phyloP scores from a whole-genome alignment of 352 stramenopile genomes.

The Pythium oligandrum region DNA sequence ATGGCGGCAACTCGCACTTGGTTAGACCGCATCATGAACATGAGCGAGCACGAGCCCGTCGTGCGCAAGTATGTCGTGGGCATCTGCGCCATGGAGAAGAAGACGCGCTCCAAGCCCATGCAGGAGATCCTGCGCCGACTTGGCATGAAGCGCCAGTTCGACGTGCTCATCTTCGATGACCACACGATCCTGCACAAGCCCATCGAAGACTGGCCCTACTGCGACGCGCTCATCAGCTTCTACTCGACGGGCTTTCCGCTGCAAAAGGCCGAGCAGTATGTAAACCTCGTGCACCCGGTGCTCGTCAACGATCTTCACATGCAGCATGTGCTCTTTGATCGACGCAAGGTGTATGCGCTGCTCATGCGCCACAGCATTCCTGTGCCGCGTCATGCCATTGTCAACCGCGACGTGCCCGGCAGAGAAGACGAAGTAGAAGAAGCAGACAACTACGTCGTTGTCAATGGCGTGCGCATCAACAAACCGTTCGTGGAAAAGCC shows the following conservation, averaged over 20 bases:
- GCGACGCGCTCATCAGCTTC: constrained; percentile 98
- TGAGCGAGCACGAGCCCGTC: constrained; percentile 7
- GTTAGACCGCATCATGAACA: too few species aligned
- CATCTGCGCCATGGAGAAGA: constrained; percentile 99
- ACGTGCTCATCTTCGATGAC: constrained; percentile 98
- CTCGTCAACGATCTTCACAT: constrained; percentile 98
- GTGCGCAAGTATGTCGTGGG: constrained; percentile 85
- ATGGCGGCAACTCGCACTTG: too few species aligned
- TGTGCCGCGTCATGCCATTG: constrained; percentile 94
- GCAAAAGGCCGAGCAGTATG: constrained; percentile 96
- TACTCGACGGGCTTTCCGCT: constrained; percentile 98
- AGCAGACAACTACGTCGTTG: constrained; percentile 77
- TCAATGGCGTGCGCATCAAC: constrained; percentile 96
- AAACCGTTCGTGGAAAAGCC: constrained; percentile 99
- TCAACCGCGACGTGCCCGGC: constrained; percentile 90
- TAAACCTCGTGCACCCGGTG: constrained; percentile 93
- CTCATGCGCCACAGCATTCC: constrained; percentile 93
- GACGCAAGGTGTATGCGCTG: constrained; percentile 95
- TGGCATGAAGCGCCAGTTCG: constrained; percentile 91
- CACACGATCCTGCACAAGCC: constrained; percentile 93
- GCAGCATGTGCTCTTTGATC: constrained; percentile 95
- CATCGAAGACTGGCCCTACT: constrained; percentile 93
- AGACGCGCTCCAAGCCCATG: constrained; percentile 97
- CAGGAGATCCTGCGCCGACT: constrained; percentile 93
- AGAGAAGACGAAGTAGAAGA: constrained; percentile 68